Percentiles rank a stretch among this genome's conserved stretches.
Conservation (phyloP, 2,329 filamentous ascomycete species). For the Hymenoscyphus fraxineus region DNA sequence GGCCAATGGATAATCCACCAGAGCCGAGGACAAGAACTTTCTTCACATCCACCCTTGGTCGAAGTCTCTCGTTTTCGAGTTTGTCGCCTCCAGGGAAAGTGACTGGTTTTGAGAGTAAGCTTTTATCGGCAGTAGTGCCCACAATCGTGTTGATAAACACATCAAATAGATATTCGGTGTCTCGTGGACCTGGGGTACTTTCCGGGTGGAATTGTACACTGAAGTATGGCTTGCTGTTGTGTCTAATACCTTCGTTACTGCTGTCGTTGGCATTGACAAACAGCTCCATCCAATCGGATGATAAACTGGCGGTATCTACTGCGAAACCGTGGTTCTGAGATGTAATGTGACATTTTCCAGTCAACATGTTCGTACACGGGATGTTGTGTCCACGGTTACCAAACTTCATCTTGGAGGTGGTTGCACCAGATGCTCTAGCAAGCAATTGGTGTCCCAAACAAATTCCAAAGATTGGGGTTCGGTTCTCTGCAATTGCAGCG, state of each 20-base stretch:
- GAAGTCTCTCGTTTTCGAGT: slow-evolving; percentile 70
- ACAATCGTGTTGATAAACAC: slow-evolving; percentile 87
- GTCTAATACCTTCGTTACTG: slow-evolving; percentile 96
- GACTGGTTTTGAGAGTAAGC: slow-evolving; percentile 68
- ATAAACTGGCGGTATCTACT: slow-evolving; percentile 75
- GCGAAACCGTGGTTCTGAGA: slow-evolving; percentile 98
- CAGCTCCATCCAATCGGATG: slow-evolving; percentile 81
- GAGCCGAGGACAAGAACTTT: slow-evolving; percentile 93
- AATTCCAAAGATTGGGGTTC: slow-evolving; percentile 90
- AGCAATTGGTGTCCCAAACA: slow-evolving; percentile 93
- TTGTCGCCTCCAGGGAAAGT: slow-evolving; percentile 81
- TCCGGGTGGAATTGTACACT: slow-evolving; percentile 99
- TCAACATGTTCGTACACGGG: slow-evolving; percentile 91
- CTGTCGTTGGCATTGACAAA: slow-evolving; percentile 98
- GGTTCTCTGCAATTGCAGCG: slow-evolving; percentile 70
- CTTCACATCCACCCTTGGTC: slow-evolving; percentile 81
- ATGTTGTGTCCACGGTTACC: slow-evolving; percentile 99
- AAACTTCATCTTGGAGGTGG: slow-evolving; percentile 96
- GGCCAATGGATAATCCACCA: slow-evolving; percentile 93
- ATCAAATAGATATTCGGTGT: slow-evolving; percentile 96
- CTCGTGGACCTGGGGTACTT: slow-evolving; percentile 88
- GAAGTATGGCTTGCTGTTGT: slow-evolving; percentile 83
- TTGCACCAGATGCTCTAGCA: slow-evolving; percentile 79
- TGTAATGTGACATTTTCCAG: slow-evolving; percentile 96
- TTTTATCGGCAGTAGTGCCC: slow-evolving; percentile 63